Conservation (phyloP, 106 monocot genomes). For the Posidonia australis region DNA sequence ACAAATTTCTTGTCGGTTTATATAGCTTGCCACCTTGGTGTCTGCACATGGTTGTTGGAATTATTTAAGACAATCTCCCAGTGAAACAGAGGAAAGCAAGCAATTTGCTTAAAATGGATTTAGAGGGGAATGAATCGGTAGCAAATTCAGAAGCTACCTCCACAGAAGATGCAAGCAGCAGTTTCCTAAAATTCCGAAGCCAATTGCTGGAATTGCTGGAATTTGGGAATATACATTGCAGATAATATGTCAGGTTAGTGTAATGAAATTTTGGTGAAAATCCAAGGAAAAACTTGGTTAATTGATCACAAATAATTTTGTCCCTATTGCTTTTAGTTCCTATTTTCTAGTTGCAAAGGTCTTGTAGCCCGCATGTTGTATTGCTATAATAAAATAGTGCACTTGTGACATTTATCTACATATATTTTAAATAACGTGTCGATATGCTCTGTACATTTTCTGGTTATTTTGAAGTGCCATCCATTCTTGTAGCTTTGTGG, state of each 20-base stretch:
- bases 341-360: not conserved
- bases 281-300: too few relatives aligned
- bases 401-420: not conserved
- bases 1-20: not conserved
- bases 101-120: constrained; percentile 11
- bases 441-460: not conserved
- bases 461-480: not conserved
- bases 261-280: not conserved
- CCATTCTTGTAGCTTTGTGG: not conserved
- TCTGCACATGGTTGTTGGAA: constrained; percentile 47
- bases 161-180: constrained; percentile 7
- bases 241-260: constrained; percentile 48
- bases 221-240: constrained; percentile 51
- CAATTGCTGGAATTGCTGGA: constrained; percentile 31
- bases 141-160: not conserved
- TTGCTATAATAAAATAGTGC: not conserved
- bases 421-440: not conserved
- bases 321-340: not conserved
- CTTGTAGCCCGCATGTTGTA: too few relatives aligned
- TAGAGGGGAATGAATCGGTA: constrained; percentile 15
- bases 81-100: constrained; percentile 17
- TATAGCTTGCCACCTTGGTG: constrained; percentile 38
- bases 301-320: too few relatives aligned
- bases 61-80: constrained; percentile 7
- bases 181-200: too few relatives aligned